Conservation (phyloP, 169 alveolate genomes). For the Cryptosporidium felis region DNA sequence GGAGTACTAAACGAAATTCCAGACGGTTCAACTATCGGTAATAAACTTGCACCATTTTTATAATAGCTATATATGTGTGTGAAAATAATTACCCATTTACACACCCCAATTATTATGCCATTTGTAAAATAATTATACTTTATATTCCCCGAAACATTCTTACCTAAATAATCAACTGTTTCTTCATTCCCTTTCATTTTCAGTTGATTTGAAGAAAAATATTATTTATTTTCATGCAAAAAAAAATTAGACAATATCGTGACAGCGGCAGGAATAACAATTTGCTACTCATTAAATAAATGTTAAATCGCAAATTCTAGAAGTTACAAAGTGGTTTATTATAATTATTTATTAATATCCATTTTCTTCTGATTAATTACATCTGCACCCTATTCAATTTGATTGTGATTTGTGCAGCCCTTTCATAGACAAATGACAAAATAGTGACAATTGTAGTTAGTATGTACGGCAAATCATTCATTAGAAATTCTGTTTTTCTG, state of each 20-base stretch:
- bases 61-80: neutral
- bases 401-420: neutral
- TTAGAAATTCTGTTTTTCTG: neutral
- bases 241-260: neutral
- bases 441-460: neutral
- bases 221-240: neutral
- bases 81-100: neutral
- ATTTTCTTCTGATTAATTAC: too few relatives aligned
- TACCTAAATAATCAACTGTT: neutral
- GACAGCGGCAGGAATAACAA: neutral
- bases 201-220: neutral
- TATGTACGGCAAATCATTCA: conserved; percentile 8
- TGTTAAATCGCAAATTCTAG: too few relatives aligned
- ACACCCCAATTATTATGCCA: neutral
- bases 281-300: too few relatives aligned
- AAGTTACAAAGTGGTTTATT: too few relatives aligned
- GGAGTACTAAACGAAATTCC: neutral
- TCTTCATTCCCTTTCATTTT: neutral
- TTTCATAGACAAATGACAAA: conserved; percentile 22
- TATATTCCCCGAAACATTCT: neutral
- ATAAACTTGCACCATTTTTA: neutral
- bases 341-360: too few relatives aligned
- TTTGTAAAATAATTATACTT: neutral
- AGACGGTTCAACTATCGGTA: neutral
- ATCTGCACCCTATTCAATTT: neutral